Conservation (phyloP, 129 eudicot species). For the Escallonia herrerae region DNA sequence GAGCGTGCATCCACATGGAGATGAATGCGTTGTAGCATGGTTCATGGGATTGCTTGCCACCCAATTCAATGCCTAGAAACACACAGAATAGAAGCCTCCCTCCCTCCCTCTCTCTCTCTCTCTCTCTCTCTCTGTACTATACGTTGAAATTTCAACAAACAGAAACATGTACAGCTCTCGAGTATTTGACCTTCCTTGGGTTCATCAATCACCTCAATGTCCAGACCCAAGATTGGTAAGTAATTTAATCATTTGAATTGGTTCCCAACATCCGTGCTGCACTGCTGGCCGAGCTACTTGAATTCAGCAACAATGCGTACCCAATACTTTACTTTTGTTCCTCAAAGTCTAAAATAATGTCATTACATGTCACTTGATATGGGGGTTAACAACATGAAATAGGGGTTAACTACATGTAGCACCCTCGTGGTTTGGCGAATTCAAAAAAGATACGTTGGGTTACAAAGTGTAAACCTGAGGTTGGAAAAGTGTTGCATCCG, state of each 20-base stretch:
- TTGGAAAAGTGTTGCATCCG: too few species aligned
- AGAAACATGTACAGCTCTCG: constrained; percentile 6
- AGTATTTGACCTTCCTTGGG: constrained; percentile 18
- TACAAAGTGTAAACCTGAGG: too few species aligned
- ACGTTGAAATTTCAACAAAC: neutral
- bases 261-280: neutral
- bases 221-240: neutral
- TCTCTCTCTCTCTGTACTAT: neutral
- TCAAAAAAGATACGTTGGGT: too few species aligned
- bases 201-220: constrained; percentile 1
- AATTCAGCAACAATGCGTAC: neutral
- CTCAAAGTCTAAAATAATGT: too few species aligned
- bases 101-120: neutral
- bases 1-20: constrained; percentile 28
- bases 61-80: constrained; percentile 5
- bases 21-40: constrained; percentile 29
- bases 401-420: too few species aligned
- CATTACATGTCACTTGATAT: too few species aligned
- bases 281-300: neutral
- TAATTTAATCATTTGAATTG: constrained; percentile 5
- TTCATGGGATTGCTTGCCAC: constrained; percentile 15
- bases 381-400: too few species aligned
- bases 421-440: too few species aligned
- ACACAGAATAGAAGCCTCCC: constrained; percentile 27
- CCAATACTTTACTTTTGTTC: too few species aligned